Percentiles rank a stretch among this genome's conserved stretches.
Evolutionary conservation across 2,329 filamentous ascomycete genomes (phyloP).

Genomic region (Fusarium clavum): DNA sequence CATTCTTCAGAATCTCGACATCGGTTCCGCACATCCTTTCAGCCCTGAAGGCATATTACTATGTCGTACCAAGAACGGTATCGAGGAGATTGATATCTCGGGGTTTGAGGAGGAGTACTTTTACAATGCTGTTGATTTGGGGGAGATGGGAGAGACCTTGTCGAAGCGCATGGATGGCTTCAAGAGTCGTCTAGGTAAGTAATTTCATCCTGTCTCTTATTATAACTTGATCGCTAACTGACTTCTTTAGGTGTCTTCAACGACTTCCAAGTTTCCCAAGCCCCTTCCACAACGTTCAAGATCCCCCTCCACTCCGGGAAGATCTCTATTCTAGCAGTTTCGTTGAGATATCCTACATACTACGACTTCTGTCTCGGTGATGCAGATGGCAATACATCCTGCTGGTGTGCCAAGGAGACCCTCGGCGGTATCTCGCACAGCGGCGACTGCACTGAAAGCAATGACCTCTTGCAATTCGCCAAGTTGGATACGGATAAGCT

Average conservation of each 20-base stretch:
- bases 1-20: not conserved
- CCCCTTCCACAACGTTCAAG: slow-evolving; percentile 11
- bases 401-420: not conserved
- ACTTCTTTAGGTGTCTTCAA: not conserved
- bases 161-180: slow-evolving; percentile 9
- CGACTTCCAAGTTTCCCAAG: slow-evolving; percentile 22
- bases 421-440: slow-evolving; percentile 15
- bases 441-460: not conserved
- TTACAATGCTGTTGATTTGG: slow-evolving; percentile 14
- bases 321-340: slow-evolving; percentile 6
- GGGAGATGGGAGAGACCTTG: not conserved
- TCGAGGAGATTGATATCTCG: slow-evolving; percentile 18
- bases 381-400: not conserved
- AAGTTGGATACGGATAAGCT: not conserved
- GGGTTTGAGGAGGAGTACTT: slow-evolving; percentile 7
- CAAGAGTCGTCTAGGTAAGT: not conserved
- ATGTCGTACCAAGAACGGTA: slow-evolving; percentile 6
- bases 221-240: rapidly evolving
- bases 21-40: slow-evolving; percentile 21
- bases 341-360: slow-evolving; percentile 1
- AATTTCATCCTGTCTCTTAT: not conserved
- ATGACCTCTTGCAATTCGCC: slow-evolving; percentile 15
- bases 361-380: slow-evolving; percentile 24
- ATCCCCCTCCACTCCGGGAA: not conserved
- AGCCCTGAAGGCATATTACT: slow-evolving; percentile 21